Conservation (phyloP, 1,284 basidiomycete genomes). For the Microbotryum saponariae region DNA sequence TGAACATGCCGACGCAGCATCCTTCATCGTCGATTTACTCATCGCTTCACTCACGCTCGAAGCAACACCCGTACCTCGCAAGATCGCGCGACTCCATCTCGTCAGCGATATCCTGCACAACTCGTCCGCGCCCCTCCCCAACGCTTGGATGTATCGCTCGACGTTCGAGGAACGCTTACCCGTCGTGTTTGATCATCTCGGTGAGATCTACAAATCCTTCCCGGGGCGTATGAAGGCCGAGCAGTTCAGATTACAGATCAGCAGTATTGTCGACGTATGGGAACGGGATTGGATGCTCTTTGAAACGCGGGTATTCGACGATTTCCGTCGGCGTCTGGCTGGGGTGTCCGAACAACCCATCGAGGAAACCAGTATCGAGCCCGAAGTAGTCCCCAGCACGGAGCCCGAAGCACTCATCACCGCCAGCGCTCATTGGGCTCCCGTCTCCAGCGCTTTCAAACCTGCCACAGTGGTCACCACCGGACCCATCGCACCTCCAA, state of each 20-base stretch:
- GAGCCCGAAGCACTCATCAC: background rate
- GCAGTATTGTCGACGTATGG: slow-evolving; percentile 32
- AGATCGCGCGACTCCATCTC: slow-evolving; percentile 86
- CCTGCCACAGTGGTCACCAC: background rate
- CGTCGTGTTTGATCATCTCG: slow-evolving; percentile 84
- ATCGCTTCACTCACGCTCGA: slow-evolving; percentile 74
- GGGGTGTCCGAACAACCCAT: slow-evolving; percentile 5
- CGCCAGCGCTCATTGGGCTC: background rate
- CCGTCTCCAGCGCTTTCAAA: background rate
- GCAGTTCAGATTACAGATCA: slow-evolving; percentile 81
- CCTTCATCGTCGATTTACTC: slow-evolving; percentile 66
- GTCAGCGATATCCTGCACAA: slow-evolving; percentile 98
- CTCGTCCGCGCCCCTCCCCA: slow-evolving; percentile 62
- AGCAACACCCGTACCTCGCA: slow-evolving; percentile 84
- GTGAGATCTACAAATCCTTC: slow-evolving; percentile 83
- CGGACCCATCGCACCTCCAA: too few species aligned
- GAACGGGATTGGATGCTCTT: slow-evolving; percentile 31
- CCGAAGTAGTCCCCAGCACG: slow-evolving; percentile 4
- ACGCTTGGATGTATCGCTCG: slow-evolving; percentile 79
- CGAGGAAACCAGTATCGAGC: background rate
- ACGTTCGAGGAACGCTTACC: slow-evolving; percentile 81
- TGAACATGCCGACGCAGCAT: slow-evolving; percentile 83
- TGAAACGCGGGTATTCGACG: slow-evolving; percentile 21
- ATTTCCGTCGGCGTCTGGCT: slow-evolving; percentile 23
- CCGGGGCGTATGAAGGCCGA: slow-evolving; percentile 87